phyloP scores from a whole-genome alignment of 2,329 filamentous ascomycete genomes.

The Paraphoma sp. region DNA sequence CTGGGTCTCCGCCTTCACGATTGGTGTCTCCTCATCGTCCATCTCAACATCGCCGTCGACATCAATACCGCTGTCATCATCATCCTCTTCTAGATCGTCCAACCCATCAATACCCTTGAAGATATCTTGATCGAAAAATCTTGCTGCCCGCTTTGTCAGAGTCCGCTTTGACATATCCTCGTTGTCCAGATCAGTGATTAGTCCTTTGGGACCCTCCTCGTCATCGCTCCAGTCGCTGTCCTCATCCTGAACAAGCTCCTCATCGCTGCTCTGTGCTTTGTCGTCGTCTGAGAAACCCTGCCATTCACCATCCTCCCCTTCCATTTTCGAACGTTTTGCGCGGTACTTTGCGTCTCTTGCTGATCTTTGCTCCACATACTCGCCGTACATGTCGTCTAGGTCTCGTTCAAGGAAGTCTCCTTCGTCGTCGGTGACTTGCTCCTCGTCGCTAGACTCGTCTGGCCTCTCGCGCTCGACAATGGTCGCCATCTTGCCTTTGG shows the following conservation, averaged over 20 bases:
- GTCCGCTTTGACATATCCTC: constrained; percentile 59
- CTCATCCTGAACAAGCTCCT: constrained; percentile 63
- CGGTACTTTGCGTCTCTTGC: constrained; percentile 85
- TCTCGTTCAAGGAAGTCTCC: constrained; percentile 83
- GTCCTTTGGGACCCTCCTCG: constrained; percentile 53
- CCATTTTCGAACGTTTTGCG: constrained; percentile 84
- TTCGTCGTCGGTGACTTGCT: constrained; percentile 73
- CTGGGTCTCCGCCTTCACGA: constrained; percentile 13
- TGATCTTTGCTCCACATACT: constrained; percentile 81
- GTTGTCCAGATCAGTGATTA: constrained; percentile 69
- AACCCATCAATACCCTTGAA: constrained; percentile 82
- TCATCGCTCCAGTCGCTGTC: constrained; percentile 71
- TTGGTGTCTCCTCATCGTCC: constrained; percentile 15
- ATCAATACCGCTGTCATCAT: constrained; percentile 50
- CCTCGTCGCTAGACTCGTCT: constrained; percentile 55
- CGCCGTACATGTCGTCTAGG: constrained; percentile 85
- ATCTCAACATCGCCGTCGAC: constrained; percentile 43
- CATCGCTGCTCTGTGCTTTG: constrained; percentile 65
- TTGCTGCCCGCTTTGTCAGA: constrained; percentile 82
- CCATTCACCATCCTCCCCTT: constrained; percentile 80
- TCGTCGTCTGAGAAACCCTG: constrained; percentile 78
- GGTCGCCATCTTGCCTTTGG: constrained; percentile 79
- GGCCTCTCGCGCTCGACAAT: constrained; percentile 61
- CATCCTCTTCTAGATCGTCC: constrained; percentile 61
- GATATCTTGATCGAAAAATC: constrained; percentile 94